A percentile compares a stretch with the other conserved stretches of the same genome.
Conservation (phyloP, 2,329 filamentous ascomycete genomes). For the Monosporascus cannonballus region DNA sequence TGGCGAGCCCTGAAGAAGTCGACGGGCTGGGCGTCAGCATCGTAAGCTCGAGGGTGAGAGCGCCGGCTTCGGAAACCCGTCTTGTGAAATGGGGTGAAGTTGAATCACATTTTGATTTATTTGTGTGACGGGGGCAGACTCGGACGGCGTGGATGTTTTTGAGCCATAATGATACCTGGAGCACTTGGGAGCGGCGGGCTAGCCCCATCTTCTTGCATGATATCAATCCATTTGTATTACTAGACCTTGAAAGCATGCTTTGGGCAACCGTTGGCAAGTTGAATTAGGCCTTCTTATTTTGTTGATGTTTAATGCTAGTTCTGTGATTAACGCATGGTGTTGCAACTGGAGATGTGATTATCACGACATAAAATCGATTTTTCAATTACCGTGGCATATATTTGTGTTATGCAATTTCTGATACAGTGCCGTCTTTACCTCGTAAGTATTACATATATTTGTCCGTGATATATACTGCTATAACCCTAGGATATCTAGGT, state of each 20-base stretch:
- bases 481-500: too few species aligned
- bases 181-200: background rate
- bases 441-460: too few species aligned
- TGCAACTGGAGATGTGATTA: background rate
- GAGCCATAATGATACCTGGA: background rate
- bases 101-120: conserved; percentile 21
- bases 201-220: background rate
- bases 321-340: background rate
- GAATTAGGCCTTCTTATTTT: background rate
- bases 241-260: background rate
- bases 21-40: conserved; percentile 30
- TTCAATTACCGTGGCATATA: too few species aligned
- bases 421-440: too few species aligned
- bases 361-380: too few species aligned
- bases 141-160: background rate
- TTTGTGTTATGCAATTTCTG: too few species aligned
- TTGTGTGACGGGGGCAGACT: conserved; percentile 9
- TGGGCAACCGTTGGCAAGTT: background rate
- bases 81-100: conserved; percentile 32
- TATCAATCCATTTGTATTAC: background rate
- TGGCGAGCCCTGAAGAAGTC: conserved; percentile 22
- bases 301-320: background rate
- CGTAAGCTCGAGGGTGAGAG: conserved; percentile 31
- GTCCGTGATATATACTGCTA: too few species aligned
- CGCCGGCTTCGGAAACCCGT: conserved; percentile 25